A percentile compares a stretch with the other conserved stretches of the same genome.
These are phyloP conservation scores for Rhizopus stolonifer DNA, from an alignment of 371 early-diverging fungal species.

Conservation along the genomic window DNA sequence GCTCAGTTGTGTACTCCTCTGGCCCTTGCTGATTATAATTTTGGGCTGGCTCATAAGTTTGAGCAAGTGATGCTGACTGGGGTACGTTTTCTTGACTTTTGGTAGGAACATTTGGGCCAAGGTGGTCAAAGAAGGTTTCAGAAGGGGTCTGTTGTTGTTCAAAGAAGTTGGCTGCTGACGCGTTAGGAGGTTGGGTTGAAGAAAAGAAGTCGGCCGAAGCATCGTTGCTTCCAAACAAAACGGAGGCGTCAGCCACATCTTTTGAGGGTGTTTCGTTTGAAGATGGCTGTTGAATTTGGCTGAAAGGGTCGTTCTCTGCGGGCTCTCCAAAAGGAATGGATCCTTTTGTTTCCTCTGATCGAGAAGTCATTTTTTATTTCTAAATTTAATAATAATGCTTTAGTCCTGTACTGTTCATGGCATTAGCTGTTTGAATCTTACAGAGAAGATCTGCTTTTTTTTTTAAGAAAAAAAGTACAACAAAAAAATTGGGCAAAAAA, in stretches of 20 bases:
- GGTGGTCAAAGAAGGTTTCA: conserved; percentile 12
- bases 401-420: no score
- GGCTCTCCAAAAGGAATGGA: conserved; percentile 18
- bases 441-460: no score
- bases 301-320: conserved; percentile 13
- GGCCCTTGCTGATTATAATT: background rate
- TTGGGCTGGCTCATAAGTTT: conserved; percentile 13
- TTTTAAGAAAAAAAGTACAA: no score
- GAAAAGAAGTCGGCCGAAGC: conserved; percentile 19
- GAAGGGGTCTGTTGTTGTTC: conserved; percentile 16
- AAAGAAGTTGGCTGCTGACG: conserved; percentile 24
- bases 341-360: conserved; percentile 18
- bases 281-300: conserved; percentile 11
- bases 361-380: conserved; percentile 15
- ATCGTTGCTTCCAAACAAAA: conserved; percentile 23
- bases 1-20: background rate
- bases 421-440: no score
- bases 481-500: background rate
- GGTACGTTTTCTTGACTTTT: background rate
- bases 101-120: background rate
- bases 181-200: conserved; percentile 6
- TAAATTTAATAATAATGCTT: no score
- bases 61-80: background rate
- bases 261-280: conserved; percentile 1
- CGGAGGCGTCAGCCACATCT: conserved; percentile 26